A percentile compares a stretch with the other conserved stretches of the same genome.
Evolutionary conservation across 805 yeast species (phyloP).

Genomic region (Saccharomycopsis sp.): DNA sequence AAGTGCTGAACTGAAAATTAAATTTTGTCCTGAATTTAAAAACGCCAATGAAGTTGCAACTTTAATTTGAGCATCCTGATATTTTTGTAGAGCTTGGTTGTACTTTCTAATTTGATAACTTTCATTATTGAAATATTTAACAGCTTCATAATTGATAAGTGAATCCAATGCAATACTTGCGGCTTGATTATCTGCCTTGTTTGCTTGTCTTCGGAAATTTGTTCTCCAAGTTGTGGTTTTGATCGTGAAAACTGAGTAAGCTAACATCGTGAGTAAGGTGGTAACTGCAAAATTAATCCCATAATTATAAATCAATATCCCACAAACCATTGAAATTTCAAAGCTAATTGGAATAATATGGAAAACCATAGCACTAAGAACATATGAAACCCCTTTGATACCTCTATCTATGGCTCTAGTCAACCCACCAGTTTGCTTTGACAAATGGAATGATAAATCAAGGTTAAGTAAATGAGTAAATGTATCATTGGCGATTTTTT

Average conservation of each 20-base stretch:
- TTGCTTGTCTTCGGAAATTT: constrained; percentile 79
- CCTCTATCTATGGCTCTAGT: constrained; percentile 97
- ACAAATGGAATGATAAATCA: constrained; percentile 83
- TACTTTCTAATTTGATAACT: constrained; percentile 70
- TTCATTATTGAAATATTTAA: constrained; percentile 92
- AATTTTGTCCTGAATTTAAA: constrained; percentile 71
- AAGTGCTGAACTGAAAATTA: constrained; percentile 79
- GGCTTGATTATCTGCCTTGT: constrained; percentile 91
- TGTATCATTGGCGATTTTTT: constrained; percentile 81
- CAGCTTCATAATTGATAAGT: constrained; percentile 88
- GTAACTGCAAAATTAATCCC: constrained; percentile 86
- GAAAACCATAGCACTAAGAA: constrained; percentile 93
- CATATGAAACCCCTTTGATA: constrained; percentile 93
- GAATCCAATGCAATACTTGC: constrained; percentile 93
- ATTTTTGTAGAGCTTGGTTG: constrained; percentile 62
- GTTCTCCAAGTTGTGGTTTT: constrained; percentile 96
- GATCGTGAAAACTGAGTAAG: constrained; percentile 82
- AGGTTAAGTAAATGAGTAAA: constrained; percentile 75
- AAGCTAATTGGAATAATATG: constrained; percentile 90
- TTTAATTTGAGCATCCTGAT: constrained; percentile 63
- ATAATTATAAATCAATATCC: constrained; percentile 87
- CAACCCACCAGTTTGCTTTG: constrained; percentile 91
- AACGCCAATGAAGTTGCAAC: constrained; percentile 81
- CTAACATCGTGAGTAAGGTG: constrained; percentile 80
- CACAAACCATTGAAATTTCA: constrained; percentile 89